Base-by-base conservation (phyloP, 2,329 filamentous ascomycete genomes). In the Atkinsonella hypoxylon region DNA sequence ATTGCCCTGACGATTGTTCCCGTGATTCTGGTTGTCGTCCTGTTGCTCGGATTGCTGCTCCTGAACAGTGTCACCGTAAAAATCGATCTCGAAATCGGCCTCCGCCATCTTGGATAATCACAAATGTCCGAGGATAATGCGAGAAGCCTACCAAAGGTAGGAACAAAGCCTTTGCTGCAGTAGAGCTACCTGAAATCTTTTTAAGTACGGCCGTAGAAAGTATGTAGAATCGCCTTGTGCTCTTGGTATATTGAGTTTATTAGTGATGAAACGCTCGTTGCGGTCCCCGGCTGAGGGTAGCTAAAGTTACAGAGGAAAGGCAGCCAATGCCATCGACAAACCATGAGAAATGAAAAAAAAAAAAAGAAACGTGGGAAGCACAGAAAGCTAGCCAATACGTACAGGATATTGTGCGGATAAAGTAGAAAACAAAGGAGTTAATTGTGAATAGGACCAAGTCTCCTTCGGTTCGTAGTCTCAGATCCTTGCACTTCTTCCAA, bases 31-130 rank as follows among this genome's bases (percentile, higher is more conserved):
- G 42, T 67, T 62, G 52, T 69, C 65, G 41, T 66, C 59, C 31
- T 59, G 55, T 40, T 58, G 55, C 41, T 56, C 55, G 8, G 55
- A 54, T 15, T 70, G 66, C 53, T 73, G 67, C 22, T 77, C 72
- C 51, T 70, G 67, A 53, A 68, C 70, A 52, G 72, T 70, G 59
- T 84, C 82, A 59, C 80, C 82, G 62, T 85, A 86, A 60, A 85
- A 82, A 58, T 86, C 82, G 68, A 86, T 84, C 59, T 85, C 82
- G 65, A 83, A 85, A 59, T 84, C 81, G 61, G 84, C 81, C 60
- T 85, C 82, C 58, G 81, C 79, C 82, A 85, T 85, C 47, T 61
- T 68, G 61, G 48, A 39, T 6, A 26, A 26, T 48, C 41, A 44
- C 47, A n/a, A 34, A 26, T 17, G 8, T 34, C 22, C 13, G 22